phyloP scores from a whole-genome alignment of 192 early-diverging fungal species.

The Globomyces pollinis-pini region DNA sequence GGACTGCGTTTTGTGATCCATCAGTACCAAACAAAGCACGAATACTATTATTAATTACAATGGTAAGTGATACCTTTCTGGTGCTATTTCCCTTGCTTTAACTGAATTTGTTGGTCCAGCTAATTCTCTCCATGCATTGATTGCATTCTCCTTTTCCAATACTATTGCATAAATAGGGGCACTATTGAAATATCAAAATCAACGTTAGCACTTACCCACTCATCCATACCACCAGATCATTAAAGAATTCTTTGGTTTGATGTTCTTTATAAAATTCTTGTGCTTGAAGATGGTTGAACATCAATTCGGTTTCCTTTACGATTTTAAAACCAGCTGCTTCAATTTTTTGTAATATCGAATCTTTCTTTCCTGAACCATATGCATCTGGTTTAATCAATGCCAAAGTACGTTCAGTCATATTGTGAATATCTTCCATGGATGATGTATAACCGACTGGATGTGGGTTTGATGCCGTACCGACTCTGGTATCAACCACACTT shows the following conservation, averaged over 20 bases:
- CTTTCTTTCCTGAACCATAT: slow-evolving; percentile 35
- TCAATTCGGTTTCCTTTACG: slow-evolving; percentile 31
- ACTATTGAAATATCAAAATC: slow-evolving; percentile 14
- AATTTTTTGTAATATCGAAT: slow-evolving; percentile 37
- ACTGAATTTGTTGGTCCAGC: slow-evolving; percentile 51
- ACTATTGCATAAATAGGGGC: slow-evolving; percentile 50
- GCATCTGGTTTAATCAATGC: slow-evolving; percentile 52
- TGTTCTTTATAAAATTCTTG: slow-evolving; percentile 44
- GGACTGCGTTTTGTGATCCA: slow-evolving; percentile 48
- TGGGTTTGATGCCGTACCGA: slow-evolving; percentile 11
- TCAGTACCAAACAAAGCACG: slow-evolving; percentile 48
- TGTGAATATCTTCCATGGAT: slow-evolving; percentile 5
- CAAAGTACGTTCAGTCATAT: slow-evolving; percentile 27
- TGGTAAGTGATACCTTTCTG: slow-evolving; percentile 42
- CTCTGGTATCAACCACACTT: slow-evolving; percentile 24
- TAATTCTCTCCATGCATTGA: slow-evolving; percentile 46
- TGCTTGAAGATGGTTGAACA: slow-evolving; percentile 26
- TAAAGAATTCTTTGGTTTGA: slow-evolving; percentile 29
- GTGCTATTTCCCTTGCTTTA: slow-evolving; percentile 46
- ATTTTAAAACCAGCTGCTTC: slow-evolving; percentile 28
- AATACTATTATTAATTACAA: slow-evolving; percentile 18
- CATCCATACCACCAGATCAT: slow-evolving; percentile 46
- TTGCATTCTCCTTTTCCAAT: slow-evolving; percentile 43
- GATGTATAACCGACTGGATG: background rate
- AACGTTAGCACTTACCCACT: slow-evolving; percentile 26